Evolutionary conservation across 495 filamentous ascomycete species (phyloP).

Genomic region (Lasiosphaeria ovina): DNA sequence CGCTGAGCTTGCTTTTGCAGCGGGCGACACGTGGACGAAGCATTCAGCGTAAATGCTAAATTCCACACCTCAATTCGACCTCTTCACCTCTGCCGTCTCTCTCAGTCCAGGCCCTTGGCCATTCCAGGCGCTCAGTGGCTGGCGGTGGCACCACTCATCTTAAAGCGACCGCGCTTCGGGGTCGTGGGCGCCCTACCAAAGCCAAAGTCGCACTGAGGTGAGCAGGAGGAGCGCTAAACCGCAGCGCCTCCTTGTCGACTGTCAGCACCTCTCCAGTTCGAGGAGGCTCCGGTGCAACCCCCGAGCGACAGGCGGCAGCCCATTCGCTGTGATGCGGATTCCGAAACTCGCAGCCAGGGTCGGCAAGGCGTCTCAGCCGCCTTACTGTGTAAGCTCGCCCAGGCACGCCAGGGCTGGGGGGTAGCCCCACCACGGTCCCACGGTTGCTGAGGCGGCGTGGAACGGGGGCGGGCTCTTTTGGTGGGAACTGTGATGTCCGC

Average conservation of each 20-base stretch:
- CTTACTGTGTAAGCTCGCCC: background rate
- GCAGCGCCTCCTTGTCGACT: constrained; percentile 11
- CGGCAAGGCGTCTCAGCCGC: constrained; percentile 20
- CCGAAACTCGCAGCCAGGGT: constrained; percentile 19
- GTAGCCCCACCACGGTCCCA: background rate
- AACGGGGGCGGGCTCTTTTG: background rate
- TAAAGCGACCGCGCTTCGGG: constrained; percentile 4
- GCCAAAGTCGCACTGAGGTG: constrained; percentile 10
- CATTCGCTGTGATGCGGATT: constrained; percentile 21
- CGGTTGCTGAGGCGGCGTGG: constrained; percentile 11
- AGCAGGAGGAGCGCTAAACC: constrained; percentile 17
- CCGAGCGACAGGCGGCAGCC: background rate
- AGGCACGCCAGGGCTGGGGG: constrained; percentile 10
- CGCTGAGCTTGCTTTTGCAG: constrained; percentile 9
- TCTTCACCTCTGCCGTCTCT: background rate
- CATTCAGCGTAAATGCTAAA: constrained; percentile 14
- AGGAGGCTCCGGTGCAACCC: background rate
- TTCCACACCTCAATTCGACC: constrained; percentile 2
- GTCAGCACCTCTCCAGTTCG: constrained; percentile 5
- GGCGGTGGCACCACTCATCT: constrained; percentile 11
- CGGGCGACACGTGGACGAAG: constrained; percentile 21
- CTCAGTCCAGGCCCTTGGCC: constrained; percentile 1
- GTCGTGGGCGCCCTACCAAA: background rate
- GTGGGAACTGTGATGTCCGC: background rate
- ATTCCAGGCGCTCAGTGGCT: constrained; percentile 16